Conservation (phyloP, 2,329 filamentous ascomycete species). For the Hypoxylon sp. region DNA sequence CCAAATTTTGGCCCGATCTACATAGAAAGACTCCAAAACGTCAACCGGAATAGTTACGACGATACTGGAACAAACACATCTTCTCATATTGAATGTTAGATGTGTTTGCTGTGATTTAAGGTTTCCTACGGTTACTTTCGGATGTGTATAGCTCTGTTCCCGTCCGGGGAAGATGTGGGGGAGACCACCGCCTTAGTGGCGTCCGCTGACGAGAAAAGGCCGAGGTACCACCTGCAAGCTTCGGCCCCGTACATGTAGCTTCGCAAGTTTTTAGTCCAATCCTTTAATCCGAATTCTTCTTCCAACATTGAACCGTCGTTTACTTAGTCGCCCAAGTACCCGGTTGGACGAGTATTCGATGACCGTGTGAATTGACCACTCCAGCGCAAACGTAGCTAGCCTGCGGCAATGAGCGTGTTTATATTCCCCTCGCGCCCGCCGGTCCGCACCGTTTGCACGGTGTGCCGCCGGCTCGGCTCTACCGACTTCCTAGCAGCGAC, state of each 20-base stretch:
- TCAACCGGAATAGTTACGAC: neutral
- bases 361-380: constrained; percentile 40
- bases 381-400: constrained; percentile 50
- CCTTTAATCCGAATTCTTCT: constrained; percentile 35
- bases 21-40: neutral
- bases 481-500: constrained; percentile 24
- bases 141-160: constrained; percentile 15
- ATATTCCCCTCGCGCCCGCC: constrained; percentile 47
- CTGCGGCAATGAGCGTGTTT: constrained; percentile 52
- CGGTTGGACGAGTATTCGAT: constrained; percentile 36
- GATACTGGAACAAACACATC: neutral
- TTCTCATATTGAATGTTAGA: neutral
- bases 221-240: constrained; percentile 33
- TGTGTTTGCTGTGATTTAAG: neutral
- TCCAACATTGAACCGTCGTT: neutral
- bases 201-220: constrained; percentile 25
- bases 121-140: constrained; percentile 30
- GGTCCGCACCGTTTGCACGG: constrained; percentile 40
- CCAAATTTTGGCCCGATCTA: neutral
- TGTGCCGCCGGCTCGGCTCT: constrained; percentile 35
- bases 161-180: constrained; percentile 40
- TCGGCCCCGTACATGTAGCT: constrained; percentile 8
- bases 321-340: constrained; percentile 16
- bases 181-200: constrained; percentile 12
- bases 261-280: constrained; percentile 26